phyloP scores from a whole-genome alignment of 1,284 basidiomycete genomes.

The Golubevia pallescens region DNA sequence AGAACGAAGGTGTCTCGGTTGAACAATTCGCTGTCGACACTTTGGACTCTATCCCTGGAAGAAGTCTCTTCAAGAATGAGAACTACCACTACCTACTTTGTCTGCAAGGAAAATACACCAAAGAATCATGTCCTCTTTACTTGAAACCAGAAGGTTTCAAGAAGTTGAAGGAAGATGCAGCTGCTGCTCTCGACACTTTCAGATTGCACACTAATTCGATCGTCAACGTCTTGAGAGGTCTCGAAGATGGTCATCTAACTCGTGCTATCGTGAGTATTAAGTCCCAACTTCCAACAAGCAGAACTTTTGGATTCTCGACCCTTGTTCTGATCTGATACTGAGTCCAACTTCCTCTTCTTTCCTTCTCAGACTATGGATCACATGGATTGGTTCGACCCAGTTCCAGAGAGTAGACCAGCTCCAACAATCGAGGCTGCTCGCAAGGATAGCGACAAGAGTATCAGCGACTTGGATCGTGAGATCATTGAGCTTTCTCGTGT shows the following conservation, averaged over 20 bases:
- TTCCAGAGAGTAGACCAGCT: slow-evolving; percentile 3
- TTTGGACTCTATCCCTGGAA: slow-evolving; percentile 52
- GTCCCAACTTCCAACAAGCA: not conserved
- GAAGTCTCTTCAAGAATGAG: slow-evolving; percentile 44
- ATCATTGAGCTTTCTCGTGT: slow-evolving; percentile 72
- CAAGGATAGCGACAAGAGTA: slow-evolving; percentile 64
- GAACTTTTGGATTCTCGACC: not conserved
- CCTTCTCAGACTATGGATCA: slow-evolving; percentile 68
- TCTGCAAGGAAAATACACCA: slow-evolving; percentile 73
- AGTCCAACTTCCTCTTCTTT: slow-evolving; percentile 59
- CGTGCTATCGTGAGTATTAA: slow-evolving; percentile 18
- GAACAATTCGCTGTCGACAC: slow-evolving; percentile 64
- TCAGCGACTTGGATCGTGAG: slow-evolving; percentile 72
- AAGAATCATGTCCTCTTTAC: slow-evolving; percentile 76
- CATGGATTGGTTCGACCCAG: too few relatives aligned
- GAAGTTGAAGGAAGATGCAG: slow-evolving; percentile 69
- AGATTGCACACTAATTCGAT: slow-evolving; percentile 80
- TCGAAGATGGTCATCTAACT: slow-evolving; percentile 49
- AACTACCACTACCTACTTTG: slow-evolving; percentile 66
- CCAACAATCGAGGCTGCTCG: slow-evolving; percentile 31
- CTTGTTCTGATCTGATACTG: slow-evolving; percentile 10
- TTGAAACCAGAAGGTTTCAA: slow-evolving; percentile 75
- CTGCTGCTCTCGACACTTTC: slow-evolving; percentile 71
- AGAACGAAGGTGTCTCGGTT: slow-evolving; percentile 70
- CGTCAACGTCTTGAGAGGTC: slow-evolving; percentile 70